A percentile compares a stretch with the other conserved stretches of the same genome.
These are phyloP conservation scores for Isatis lusitanica DNA, from an alignment of 441 rosid species.

Conservation along the genomic window DNA sequence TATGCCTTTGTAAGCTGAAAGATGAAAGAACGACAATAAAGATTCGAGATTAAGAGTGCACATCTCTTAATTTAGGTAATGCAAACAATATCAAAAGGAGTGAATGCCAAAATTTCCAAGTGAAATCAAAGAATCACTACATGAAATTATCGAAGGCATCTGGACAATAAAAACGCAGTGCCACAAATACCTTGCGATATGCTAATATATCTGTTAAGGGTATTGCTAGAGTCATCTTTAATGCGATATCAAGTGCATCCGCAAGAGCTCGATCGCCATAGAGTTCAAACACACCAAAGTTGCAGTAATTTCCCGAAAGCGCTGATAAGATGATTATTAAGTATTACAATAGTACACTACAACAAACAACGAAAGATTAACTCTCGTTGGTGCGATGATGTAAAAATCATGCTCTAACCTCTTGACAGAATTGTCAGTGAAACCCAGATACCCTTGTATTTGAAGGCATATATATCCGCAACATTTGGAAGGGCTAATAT, in stretches of 20 bases:
- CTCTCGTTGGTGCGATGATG: conserved; percentile 7
- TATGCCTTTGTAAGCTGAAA: conserved; percentile 92
- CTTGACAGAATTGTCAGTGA: conserved; percentile 84
- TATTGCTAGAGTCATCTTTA: conserved; percentile 88
- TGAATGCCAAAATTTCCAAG: neutral
- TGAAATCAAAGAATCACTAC: neutral
- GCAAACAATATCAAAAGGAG: neutral
- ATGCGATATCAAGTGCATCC: conserved; percentile 88
- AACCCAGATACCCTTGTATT: conserved; percentile 99
- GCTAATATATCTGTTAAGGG: conserved; percentile 94
- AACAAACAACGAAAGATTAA: neutral
- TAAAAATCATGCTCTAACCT: conserved; percentile 55
- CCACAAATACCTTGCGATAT: conserved; percentile 72
- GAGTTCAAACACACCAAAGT: conserved; percentile 97
- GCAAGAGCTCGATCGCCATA: conserved; percentile 99
- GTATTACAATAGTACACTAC: neutral
- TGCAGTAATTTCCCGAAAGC: conserved; percentile 90
- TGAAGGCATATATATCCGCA: conserved; percentile 91
- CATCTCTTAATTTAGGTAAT: neutral
- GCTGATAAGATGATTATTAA: conserved; percentile 51
- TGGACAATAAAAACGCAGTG: neutral
- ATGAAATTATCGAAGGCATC: neutral
- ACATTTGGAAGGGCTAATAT: conserved; percentile 90
- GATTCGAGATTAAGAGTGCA: conserved; percentile 1
- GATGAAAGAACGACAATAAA: conserved; percentile 23